Percentiles rank a stretch among this genome's conserved stretches.
Conservation (phyloP, 2,329 filamentous ascomycete genomes). For the Xylaria sp. region DNA sequence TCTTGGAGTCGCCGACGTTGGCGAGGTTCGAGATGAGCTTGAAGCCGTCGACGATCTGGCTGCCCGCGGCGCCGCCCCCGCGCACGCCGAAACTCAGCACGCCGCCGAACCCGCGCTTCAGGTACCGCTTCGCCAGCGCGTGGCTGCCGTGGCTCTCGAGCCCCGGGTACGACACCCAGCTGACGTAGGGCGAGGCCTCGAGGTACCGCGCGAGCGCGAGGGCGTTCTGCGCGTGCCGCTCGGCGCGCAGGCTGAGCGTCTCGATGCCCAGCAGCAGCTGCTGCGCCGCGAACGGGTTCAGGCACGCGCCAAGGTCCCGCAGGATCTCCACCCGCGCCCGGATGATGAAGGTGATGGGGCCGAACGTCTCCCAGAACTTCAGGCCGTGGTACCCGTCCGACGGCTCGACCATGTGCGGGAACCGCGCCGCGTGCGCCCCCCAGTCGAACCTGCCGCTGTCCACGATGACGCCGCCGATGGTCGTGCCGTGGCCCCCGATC, state of each 20-base stretch:
- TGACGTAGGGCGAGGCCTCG: slow-evolving; percentile 82
- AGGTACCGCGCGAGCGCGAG: slow-evolving; percentile 83
- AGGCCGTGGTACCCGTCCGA: slow-evolving; percentile 91
- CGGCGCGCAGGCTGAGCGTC: slow-evolving; percentile 86
- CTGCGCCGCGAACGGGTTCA: slow-evolving; percentile 94
- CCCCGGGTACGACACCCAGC: slow-evolving; percentile 95
- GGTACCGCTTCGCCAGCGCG: slow-evolving; percentile 84
- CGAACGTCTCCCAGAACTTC: slow-evolving; percentile 95
- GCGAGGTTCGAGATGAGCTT: slow-evolving; percentile 96
- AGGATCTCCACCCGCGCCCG: slow-evolving; percentile 89
- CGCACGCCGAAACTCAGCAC: slow-evolving; percentile 95
- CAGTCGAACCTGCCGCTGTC: slow-evolving; percentile 95
- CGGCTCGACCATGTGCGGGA: slow-evolving; percentile 93
- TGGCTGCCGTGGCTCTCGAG: slow-evolving; percentile 85
- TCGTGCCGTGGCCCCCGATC: slow-evolving; percentile 96
- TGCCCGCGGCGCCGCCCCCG: slow-evolving; percentile 84
- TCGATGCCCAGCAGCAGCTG: slow-evolving; percentile 90
- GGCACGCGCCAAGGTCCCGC: slow-evolving; percentile 82
- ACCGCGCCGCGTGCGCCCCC: slow-evolving; percentile 83
- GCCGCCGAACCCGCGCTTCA: slow-evolving; percentile 85
- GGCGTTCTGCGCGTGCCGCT: slow-evolving; percentile 88
- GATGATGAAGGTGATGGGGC: slow-evolving; percentile 82
- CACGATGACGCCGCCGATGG: slow-evolving; percentile 85
- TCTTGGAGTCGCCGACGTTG: slow-evolving; percentile 96
- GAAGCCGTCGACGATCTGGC: slow-evolving; percentile 90